A percentile compares a stretch with the other conserved stretches of the same genome.
These are phyloP conservation scores for Microcos paniculata DNA, from an alignment of 345 rosid species.

Conservation along the genomic window DNA sequence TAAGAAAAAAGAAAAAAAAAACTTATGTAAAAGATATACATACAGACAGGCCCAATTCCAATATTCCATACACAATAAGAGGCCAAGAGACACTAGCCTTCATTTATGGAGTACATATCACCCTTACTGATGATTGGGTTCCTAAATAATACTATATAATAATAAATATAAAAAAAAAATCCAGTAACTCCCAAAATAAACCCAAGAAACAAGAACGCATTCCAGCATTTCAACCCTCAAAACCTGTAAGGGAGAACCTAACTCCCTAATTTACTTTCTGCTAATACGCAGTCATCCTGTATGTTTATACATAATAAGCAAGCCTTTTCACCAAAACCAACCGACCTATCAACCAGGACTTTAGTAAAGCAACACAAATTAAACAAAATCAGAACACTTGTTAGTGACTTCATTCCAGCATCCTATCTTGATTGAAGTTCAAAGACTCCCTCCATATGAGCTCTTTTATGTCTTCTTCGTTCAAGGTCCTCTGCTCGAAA, in stretches of 20 bases:
- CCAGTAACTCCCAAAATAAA: constrained; percentile 4
- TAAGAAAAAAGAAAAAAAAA: not conserved
- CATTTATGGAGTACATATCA: not conserved
- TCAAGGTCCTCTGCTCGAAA: constrained; percentile 65
- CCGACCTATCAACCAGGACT: constrained; percentile 6
- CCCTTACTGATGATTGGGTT: not conserved
- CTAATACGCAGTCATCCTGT: not conserved
- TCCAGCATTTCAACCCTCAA: constrained; percentile 3
- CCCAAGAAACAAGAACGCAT: not conserved
- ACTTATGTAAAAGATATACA: not conserved
- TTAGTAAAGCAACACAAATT: constrained; percentile 3
- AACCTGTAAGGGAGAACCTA: constrained; percentile 25
- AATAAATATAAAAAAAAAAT: no score
- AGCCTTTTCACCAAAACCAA: constrained; percentile 4
- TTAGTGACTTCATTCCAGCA: constrained; percentile 29
- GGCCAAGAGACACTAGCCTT: not conserved
- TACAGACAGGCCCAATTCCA: not conserved
- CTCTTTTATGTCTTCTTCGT: constrained; percentile 79
- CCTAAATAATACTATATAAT: not conserved
- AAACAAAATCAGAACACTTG: not conserved
- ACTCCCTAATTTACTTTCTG: constrained; percentile 22
- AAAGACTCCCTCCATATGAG: constrained; percentile 71
- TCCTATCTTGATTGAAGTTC: constrained; percentile 48
- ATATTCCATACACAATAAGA: not conserved
- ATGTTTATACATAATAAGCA: not conserved